phyloP scores from a whole-genome alignment of 1,284 basidiomycete species.

The Marasmius oreades region DNA sequence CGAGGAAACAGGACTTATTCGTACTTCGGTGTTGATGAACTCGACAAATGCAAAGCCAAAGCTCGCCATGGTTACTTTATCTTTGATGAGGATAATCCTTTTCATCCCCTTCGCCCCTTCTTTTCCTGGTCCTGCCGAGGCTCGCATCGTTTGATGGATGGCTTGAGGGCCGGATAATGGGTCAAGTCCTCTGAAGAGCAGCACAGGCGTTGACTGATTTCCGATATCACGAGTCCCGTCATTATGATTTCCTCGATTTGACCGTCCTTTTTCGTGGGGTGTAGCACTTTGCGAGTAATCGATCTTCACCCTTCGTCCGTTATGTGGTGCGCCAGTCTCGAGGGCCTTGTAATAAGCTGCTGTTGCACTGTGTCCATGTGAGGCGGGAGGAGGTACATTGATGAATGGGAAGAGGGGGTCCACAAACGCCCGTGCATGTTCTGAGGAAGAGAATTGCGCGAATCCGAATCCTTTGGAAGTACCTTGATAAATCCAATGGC shows the following conservation, averaged over 20 bases:
- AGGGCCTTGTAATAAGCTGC: slow-evolving; percentile 66
- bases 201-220: slow-evolving; percentile 70
- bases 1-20: slow-evolving; percentile 14
- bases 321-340: slow-evolving; percentile 60
- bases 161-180: slow-evolving; percentile 82
- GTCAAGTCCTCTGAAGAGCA: slow-evolving; percentile 87
- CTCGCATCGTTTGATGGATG: slow-evolving; percentile 74
- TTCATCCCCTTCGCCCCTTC: slow-evolving; percentile 82
- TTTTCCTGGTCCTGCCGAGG: slow-evolving; percentile 60
- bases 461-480: slow-evolving; percentile 91
- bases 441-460: slow-evolving; percentile 81
- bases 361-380: slow-evolving; percentile 70
- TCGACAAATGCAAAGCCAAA: slow-evolving; percentile 94
- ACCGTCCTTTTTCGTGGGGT: slow-evolving; percentile 60
- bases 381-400: slow-evolving; percentile 80
- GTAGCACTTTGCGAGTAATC: slow-evolving; percentile 83
- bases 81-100: slow-evolving; percentile 83
- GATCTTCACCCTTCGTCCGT: slow-evolving; percentile 82
- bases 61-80: slow-evolving; percentile 77
- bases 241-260: slow-evolving; percentile 63
- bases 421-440: slow-evolving; percentile 85
- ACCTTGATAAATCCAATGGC: slow-evolving; percentile 70
- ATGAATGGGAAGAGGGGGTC: slow-evolving; percentile 83
- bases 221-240: slow-evolving; percentile 95
- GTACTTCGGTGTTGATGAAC: slow-evolving; percentile 78